These are phyloP conservation scores for Linnemannia hyalina DNA, from an alignment of 192 early-diverging fungal genomes.

Conservation along the genomic window DNA sequence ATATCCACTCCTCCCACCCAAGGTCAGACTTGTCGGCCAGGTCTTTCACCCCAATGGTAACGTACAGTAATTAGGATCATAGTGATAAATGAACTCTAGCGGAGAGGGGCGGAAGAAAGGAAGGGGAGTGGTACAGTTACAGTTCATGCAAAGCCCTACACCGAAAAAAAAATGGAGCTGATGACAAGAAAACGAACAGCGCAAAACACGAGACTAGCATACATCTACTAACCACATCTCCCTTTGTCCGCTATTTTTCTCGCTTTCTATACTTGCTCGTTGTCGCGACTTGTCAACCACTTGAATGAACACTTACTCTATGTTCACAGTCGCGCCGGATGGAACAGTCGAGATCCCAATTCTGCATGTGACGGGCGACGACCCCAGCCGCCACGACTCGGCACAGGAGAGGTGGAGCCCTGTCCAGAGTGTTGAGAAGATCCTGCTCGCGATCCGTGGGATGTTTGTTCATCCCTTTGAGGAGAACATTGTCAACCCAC, in stretches of 20 bases:
- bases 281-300: not conserved
- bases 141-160: not conserved
- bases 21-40: conserved; percentile 89
- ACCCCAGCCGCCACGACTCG: conserved; percentile 81
- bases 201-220: not conserved
- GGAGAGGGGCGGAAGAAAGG: not conserved
- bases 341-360: conserved; percentile 97
- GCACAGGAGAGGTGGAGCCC: conserved; percentile 85
- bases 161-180: not conserved
- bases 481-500: not conserved
- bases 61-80: conserved; percentile 16
- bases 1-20: conserved; percentile 93
- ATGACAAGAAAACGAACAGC: not conserved
- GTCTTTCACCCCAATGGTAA: conserved; percentile 93
- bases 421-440: conserved; percentile 65
- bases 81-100: not conserved
- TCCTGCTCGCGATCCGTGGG: not conserved
- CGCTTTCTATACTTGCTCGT: not conserved
- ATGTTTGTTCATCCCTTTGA: conserved; percentile 6
- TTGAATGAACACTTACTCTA: not conserved
- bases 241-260: not conserved
- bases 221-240: not conserved
- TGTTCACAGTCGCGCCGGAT: conserved; percentile 59
- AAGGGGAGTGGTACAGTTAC: not conserved
- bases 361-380: conserved; percentile 94